A percentile compares a stretch with the other conserved stretches of the same genome.
Evolutionary conservation across 2,329 filamentous ascomycete genomes (phyloP).

Genomic region (Hirsutella minnesotensis): DNA sequence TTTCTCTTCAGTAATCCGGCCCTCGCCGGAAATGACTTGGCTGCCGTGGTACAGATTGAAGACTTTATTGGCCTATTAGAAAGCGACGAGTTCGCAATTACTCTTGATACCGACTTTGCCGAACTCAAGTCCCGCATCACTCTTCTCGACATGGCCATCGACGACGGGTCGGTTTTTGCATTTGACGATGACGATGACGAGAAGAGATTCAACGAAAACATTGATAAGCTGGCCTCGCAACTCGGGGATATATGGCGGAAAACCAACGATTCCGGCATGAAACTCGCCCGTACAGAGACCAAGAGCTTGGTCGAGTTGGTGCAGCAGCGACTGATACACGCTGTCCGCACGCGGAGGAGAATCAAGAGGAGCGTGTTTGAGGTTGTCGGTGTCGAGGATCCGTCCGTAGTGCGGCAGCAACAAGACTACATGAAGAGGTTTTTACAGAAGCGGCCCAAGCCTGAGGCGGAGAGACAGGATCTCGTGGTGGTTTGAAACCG

Average conservation of each 20-base stretch:
- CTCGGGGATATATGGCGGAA: constrained; percentile 46
- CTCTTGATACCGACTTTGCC: constrained; percentile 51
- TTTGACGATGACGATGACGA: constrained; percentile 18
- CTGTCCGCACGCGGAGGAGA: constrained; percentile 53
- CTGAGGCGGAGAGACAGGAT: constrained; percentile 6
- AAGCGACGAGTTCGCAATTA: constrained; percentile 38
- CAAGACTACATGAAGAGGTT: constrained; percentile 39
- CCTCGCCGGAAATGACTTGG: constrained; percentile 27
- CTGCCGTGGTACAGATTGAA: constrained; percentile 29
- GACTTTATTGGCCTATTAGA: constrained; percentile 33
- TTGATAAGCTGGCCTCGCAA: constrained; percentile 53
- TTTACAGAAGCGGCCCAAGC: constrained; percentile 16
- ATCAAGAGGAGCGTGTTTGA: constrained; percentile 42
- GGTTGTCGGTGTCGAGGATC: constrained; percentile 21
- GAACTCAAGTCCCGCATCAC: constrained; percentile 52
- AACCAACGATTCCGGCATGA: constrained; percentile 66
- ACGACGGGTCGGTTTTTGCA: constrained; percentile 36
- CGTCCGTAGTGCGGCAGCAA: constrained; percentile 32
- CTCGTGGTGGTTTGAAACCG: constrained; percentile 2
- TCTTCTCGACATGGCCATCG: constrained; percentile 65
- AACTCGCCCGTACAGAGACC: constrained; percentile 60
- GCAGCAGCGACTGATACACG: constrained; percentile 59
- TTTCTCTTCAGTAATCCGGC: constrained; percentile 44
- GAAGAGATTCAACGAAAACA: constrained; percentile 51
- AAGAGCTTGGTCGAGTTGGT: constrained; percentile 67